These are phyloP conservation scores for Kwoniella heveanensis DNA, from an alignment of 768 basidiomycete species.

Conservation along the genomic window DNA sequence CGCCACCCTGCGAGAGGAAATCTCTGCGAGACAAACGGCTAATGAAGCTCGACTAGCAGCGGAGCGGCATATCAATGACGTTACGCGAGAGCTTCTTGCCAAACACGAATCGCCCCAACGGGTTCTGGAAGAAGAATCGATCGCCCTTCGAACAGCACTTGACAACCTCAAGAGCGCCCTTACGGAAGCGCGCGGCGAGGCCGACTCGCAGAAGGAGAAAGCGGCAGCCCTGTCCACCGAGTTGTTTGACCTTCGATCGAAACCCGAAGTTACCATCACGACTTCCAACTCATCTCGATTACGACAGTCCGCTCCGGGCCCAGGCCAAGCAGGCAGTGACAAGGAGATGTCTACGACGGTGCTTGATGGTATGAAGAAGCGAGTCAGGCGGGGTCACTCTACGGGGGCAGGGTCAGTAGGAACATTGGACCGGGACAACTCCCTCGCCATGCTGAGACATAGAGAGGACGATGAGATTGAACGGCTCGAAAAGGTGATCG, in stretches of 20 bases:
- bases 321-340: constrained; percentile 7
- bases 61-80: constrained; percentile 4
- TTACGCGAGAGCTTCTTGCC: constrained; percentile 3
- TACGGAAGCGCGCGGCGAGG: background rate
- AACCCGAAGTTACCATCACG: constrained; percentile 10
- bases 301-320: constrained; percentile 14
- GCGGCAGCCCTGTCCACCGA: constrained; percentile 8
- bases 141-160: constrained; percentile 17
- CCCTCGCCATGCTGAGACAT: constrained; percentile 11
- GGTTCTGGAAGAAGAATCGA: constrained; percentile 12
- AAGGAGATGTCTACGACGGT: constrained; percentile 17
- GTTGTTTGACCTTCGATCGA: constrained; percentile 9
- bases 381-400: constrained; percentile 10
- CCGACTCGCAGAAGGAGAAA: background rate
- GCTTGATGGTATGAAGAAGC: background rate
- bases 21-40: constrained; percentile 3
- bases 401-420: background rate
- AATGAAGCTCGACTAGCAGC: constrained; percentile 11
- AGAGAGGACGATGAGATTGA: constrained; percentile 41
- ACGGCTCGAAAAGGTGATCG: constrained; percentile 50
- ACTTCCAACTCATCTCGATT: constrained; percentile 17
- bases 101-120: constrained; percentile 21
- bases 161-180: constrained; percentile 4
- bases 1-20: background rate
- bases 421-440: constrained; percentile 6